A percentile compares a stretch with the other conserved stretches of the same genome.
phyloP scores from a whole-genome alignment of 2,329 filamentous ascomycete genomes.

The Aureobasidium sp. region DNA sequence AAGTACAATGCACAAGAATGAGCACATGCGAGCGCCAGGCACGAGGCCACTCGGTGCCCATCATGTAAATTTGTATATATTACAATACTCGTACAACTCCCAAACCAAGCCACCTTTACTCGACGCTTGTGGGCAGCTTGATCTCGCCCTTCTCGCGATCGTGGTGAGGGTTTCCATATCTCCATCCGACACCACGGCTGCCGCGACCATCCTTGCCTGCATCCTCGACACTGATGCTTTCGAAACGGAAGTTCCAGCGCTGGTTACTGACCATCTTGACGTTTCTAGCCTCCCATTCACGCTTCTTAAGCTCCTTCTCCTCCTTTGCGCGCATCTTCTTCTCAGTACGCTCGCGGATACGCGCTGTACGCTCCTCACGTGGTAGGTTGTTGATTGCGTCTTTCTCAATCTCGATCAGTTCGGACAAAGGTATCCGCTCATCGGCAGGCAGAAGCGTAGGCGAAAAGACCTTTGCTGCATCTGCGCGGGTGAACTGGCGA shows the following conservation, averaged over 20 bases:
- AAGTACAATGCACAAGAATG: background rate
- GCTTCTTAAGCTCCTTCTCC: constrained; percentile 30
- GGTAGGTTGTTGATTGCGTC: constrained; percentile 31
- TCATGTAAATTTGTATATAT: constrained; percentile 2
- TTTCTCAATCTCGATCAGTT: constrained; percentile 44
- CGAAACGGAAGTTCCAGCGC: constrained; percentile 53
- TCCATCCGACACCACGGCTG: constrained; percentile 44
- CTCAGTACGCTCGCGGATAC: constrained; percentile 30
- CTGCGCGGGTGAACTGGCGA: constrained; percentile 55
- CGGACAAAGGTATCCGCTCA: constrained; percentile 55
- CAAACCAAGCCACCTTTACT: constrained; percentile 20
- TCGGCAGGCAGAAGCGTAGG: constrained; percentile 53
- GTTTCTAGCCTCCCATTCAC: constrained; percentile 35
- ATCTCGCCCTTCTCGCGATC: constrained; percentile 55
- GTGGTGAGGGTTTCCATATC: constrained; percentile 54
- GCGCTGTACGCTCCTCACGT: constrained; percentile 35
- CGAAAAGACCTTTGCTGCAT: constrained; percentile 54
- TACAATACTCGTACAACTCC: constrained; percentile 12
- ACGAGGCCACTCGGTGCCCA: background rate
- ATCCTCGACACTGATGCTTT: constrained; percentile 48
- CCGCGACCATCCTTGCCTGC: constrained; percentile 48
- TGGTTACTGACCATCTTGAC: constrained; percentile 38
- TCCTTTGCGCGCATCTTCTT: constrained; percentile 32
- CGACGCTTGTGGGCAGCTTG: constrained; percentile 55
- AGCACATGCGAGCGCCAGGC: background rate